phyloP scores from a whole-genome alignment of 108 stramenopile genomes.

The Parmales sp. region DNA sequence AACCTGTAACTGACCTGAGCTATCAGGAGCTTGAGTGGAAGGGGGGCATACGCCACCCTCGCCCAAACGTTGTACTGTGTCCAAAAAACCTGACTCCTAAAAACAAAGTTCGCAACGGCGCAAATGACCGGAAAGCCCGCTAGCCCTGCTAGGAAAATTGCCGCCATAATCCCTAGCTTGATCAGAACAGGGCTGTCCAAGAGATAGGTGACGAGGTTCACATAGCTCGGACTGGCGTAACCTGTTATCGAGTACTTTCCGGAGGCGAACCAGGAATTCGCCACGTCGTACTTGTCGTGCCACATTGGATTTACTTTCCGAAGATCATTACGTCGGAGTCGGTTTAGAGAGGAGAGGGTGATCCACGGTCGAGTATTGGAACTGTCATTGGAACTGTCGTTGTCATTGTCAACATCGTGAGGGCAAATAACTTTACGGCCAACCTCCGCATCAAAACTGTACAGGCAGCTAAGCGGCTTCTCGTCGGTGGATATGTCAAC shows the following conservation, averaged over 20 bases:
- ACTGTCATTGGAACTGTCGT: no score
- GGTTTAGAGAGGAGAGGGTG: conserved; percentile 54
- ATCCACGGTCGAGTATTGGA: no score
- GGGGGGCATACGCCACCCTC: conserved; percentile 55
- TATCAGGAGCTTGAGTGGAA: conserved; percentile 68
- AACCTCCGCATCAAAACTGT: conserved; percentile 61
- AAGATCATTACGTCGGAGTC: conserved; percentile 66
- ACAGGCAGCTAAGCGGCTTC: no score
- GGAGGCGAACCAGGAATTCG: conserved; percentile 57
- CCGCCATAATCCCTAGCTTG: conserved; percentile 36
- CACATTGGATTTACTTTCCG: conserved; percentile 81
- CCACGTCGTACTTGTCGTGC: conserved; percentile 62
- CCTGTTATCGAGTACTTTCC: no score
- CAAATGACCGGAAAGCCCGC: conserved; percentile 53
- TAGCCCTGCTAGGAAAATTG: conserved; percentile 25
- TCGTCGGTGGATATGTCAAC: no score
- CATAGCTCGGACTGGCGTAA: conserved; percentile 45
- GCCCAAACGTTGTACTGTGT: conserved; percentile 52
- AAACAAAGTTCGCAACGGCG: conserved; percentile 32
- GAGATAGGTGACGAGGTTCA: conserved; percentile 51
- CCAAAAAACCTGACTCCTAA: conserved; percentile 57
- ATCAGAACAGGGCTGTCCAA: conserved; percentile 42
- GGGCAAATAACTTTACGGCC: conserved; percentile 69
- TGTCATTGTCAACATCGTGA: conserved; percentile 30
- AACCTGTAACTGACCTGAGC: no score